A percentile compares a stretch with the other conserved stretches of the same genome.
These are phyloP conservation scores for Zoysia matrella DNA, from an alignment of 202 grass and related monocot species.

Conservation along the genomic window DNA sequence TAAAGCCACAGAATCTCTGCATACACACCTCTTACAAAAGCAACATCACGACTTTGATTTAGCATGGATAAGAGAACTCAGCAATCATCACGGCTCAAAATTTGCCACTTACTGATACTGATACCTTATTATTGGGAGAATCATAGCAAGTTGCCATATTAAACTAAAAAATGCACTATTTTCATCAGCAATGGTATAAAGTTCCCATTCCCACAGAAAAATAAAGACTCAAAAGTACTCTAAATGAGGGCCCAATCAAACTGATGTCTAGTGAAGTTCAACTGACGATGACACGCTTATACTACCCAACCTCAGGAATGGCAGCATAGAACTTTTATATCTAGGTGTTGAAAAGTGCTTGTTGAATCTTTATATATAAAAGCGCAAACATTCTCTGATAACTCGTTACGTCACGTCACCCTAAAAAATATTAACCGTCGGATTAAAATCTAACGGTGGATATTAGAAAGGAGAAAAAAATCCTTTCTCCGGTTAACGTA, in stretches of 20 bases:
- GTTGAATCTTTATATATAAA: too few relatives aligned
- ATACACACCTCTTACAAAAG: neutral
- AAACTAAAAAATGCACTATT: constrained; percentile 29
- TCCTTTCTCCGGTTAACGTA: too few relatives aligned
- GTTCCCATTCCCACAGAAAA: neutral
- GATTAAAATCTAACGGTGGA: too few relatives aligned
- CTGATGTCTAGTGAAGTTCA: neutral
- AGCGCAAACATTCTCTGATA: too few relatives aligned
- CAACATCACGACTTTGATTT: neutral
- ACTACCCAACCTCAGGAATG: neutral
- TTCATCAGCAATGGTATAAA: constrained; percentile 2
- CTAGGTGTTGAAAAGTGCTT: too few relatives aligned
- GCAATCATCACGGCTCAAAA: neutral
- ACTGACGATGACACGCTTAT: neutral
- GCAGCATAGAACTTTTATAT: too few relatives aligned
- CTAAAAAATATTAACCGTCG: too few relatives aligned
- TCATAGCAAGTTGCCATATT: neutral
- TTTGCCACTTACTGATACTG: neutral
- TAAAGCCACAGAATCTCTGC: neutral
- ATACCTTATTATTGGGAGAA: neutral
- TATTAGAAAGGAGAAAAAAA: too few relatives aligned
- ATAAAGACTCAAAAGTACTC: neutral
- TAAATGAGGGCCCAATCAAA: neutral
- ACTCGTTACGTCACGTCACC: too few relatives aligned
- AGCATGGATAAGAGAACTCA: neutral